Base-by-base conservation (phyloP, 2,329 filamentous ascomycete species). In the Chaetomiaceae sp. region DNA sequence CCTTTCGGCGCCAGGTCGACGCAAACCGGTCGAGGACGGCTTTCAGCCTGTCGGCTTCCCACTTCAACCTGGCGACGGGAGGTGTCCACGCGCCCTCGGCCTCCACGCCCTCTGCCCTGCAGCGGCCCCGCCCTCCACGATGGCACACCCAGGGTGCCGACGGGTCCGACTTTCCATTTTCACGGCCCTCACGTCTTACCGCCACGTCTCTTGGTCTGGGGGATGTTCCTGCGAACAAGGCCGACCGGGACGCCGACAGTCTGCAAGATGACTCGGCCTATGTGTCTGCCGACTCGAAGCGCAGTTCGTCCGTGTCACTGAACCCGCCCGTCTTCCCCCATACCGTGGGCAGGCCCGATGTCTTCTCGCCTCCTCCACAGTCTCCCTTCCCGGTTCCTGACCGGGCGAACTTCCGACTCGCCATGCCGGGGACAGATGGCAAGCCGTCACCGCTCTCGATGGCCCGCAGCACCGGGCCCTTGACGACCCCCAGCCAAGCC, bases 1-100 rank as follows among this genome's bases (percentile, higher is more conserved):
- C 87, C 2, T 92, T 95, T 66, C 79, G 78, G 61, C 82, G 79
- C 59, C 85, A 90, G 64, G 80, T 83, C n/a, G 88, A 91, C 64
- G 76, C 80, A 33, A 85, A 84, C 61, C 71, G 72, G 39, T 70
- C 73, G 45, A 74, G 69, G 43, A 65, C 71, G 0, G 71, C 71
- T 36, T 82, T 82, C 60, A 75, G 68, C 31, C 68, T 85, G 8
- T 69, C 73, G 53, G 67, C 71, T 42, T 62, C 75, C 1, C 73
- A 79, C 54, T 78, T 81, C 56, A 55, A 44, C 25, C 19, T 59
- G 17, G 36, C 57, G 11, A 68, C 70, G 22, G 70, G 71, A 23
- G 65, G 62, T 12, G 64, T 63, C 14, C 59, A 57, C 7, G 50
- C 59, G 9, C 61, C 65, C 7, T 53, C 62, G 23, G 51, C 63